phyloP scores from a whole-genome alignment of 768 basidiomycete genomes.

The Trametes punicea region DNA sequence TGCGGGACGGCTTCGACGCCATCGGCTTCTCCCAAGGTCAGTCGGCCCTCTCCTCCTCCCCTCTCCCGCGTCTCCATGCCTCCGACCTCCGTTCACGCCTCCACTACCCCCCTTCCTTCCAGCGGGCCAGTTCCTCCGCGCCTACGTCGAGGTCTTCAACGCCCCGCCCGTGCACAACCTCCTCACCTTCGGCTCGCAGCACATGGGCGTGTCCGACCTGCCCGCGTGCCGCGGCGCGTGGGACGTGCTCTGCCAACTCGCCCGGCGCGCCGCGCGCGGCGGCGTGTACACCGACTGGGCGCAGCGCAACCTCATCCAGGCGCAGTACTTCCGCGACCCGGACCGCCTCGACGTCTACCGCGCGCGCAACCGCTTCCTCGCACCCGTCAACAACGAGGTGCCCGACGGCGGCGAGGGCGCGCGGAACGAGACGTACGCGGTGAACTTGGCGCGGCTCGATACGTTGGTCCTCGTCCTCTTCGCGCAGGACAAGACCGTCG shows the following conservation, averaged over 20 bases:
- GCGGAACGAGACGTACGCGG: conserved; percentile 57
- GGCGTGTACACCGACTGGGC: conserved; percentile 76
- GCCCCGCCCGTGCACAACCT: conserved; percentile 73
- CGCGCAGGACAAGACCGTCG: conserved; percentile 67
- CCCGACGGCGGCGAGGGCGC: conserved; percentile 27
- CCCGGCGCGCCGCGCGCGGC: conserved; percentile 54
- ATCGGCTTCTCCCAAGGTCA: conserved; percentile 86
- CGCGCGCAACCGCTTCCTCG: conserved; percentile 58
- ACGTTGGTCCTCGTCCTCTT: conserved; percentile 75
- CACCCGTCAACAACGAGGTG: conserved; percentile 79
- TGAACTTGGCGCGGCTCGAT: conserved; percentile 57
- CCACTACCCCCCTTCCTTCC: not conserved
- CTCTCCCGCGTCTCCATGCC: not conserved
- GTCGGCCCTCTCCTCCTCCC: not conserved
- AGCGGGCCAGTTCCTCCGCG: conserved; percentile 87
- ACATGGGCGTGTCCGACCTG: conserved; percentile 82
- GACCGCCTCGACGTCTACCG: conserved; percentile 56
- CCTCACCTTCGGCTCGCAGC: conserved; percentile 84
- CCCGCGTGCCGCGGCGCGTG: conserved; percentile 53
- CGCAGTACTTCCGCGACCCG: conserved; percentile 85
- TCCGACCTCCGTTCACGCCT: not conserved
- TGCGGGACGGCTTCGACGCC: conserved; percentile 73
- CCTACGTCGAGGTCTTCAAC: conserved; percentile 76
- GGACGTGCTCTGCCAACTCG: conserved; percentile 69
- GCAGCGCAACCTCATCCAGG: conserved; percentile 76